These are phyloP conservation scores for Castanea sativa DNA, from an alignment of 306 rosid species.

Conservation along the genomic window DNA sequence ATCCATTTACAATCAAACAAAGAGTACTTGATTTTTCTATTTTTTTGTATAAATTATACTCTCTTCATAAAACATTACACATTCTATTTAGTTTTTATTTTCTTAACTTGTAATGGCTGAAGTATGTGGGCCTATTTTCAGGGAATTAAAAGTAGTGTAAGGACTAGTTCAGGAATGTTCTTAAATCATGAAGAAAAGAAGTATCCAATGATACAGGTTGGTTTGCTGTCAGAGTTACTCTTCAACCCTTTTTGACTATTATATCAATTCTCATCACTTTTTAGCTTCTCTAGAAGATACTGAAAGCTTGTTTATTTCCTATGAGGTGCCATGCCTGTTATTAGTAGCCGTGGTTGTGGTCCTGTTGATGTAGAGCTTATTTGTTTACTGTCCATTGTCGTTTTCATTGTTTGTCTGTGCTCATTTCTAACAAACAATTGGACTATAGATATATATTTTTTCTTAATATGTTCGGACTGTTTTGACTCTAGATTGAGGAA, in stretches of 20 bases:
- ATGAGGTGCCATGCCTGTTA: neutral
- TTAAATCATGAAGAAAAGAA: constrained; percentile 59
- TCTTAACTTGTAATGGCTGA: constrained; percentile 1
- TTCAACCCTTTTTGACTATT: neutral
- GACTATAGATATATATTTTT: neutral
- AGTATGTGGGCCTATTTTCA: constrained; percentile 30
- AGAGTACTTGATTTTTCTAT: neutral
- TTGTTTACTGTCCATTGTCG: neutral
- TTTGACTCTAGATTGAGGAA: neutral
- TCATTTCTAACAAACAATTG: neutral
- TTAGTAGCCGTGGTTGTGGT: neutral
- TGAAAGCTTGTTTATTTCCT: neutral
- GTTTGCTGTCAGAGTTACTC: constrained; percentile 15
- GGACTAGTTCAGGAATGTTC: constrained; percentile 99
- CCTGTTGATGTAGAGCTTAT: neutral
- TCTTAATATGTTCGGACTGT: neutral
- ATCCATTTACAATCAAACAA: neutral
- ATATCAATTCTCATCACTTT: neutral
- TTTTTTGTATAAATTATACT: too few relatives aligned
- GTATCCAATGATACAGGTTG: constrained; percentile 79
- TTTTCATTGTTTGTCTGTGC: neutral
- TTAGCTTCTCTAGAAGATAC: neutral
- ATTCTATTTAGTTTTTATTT: neutral
- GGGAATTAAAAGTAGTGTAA: constrained; percentile 86
- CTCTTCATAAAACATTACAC: constrained; percentile 14